Percentiles rank a stretch among this genome's conserved stretches.
Conservation (phyloP, 2,329 filamentous ascomycete species). For the Diaporthe batatas region DNA sequence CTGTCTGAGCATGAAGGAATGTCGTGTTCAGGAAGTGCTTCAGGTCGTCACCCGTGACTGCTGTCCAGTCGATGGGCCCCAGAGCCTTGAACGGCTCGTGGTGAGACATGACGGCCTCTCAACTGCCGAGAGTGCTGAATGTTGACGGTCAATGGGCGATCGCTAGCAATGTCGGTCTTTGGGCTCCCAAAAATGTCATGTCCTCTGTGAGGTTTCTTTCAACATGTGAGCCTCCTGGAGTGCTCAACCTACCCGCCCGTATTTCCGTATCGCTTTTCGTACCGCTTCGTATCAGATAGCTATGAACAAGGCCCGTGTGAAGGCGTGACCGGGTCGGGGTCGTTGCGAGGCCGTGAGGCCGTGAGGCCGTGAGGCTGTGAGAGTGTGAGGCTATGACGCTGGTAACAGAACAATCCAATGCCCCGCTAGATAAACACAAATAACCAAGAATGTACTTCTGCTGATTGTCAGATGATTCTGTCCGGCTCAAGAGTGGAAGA, state of each 20-base stretch:
- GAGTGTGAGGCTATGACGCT: not conserved
- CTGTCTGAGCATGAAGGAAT: constrained; percentile 76
- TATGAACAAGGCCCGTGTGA: not conserved
- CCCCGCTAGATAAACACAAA: not conserved
- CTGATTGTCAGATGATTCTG: no score
- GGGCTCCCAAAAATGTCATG: not conserved
- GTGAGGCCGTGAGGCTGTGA: no score
- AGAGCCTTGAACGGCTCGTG: constrained; percentile 72
- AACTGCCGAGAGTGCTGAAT: not conserved
- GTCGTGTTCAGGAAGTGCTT: constrained; percentile 68
- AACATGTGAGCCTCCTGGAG: not conserved
- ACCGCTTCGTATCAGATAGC: not conserved
- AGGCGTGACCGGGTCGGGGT: constrained; percentile 6
- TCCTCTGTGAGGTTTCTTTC: not conserved
- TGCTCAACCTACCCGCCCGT: not conserved
- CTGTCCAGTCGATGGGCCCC: constrained; percentile 66
- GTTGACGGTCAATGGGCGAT: not conserved
- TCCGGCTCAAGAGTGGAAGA: not conserved
- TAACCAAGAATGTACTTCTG: not conserved
- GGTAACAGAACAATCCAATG: not conserved
- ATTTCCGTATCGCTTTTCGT: not conserved
- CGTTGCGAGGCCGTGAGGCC: not conserved
- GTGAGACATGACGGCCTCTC: constrained; percentile 62
- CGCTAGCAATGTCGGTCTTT: not conserved
- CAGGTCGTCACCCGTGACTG: constrained; percentile 60